Base-by-base conservation (phyloP, 495 filamentous ascomycete species). In the Acidiella bohemica region DNA sequence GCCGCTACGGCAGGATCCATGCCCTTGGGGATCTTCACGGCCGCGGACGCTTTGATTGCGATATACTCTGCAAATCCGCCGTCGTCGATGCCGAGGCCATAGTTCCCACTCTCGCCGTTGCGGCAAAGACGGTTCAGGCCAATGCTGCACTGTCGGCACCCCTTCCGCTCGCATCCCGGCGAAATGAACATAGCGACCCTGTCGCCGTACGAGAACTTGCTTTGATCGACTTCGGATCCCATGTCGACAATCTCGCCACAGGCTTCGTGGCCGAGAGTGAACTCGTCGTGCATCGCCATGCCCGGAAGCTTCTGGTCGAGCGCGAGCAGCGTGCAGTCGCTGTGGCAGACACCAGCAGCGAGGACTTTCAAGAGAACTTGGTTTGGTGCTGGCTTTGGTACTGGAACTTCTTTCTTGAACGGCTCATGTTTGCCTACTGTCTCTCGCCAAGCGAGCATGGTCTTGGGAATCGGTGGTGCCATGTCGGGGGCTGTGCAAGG, bases 1-100 rank as follows among this genome's bases (percentile, higher is more conserved):
- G 41, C 41, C 11, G 31, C 41, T 26, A 16, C 7, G 3, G 3
- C 5, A 12, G 36, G 9, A 12, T 26, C 17, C 9, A 43, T 32
- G 20, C 32, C 41, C 5, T 8, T 22, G 31, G 41, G 41, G 8
- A 43, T 4, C 23, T 43, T 43, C 11, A 27, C 28, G 2, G 41
- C 41, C 8, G 41, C 41, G 5, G 31, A 13, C 2, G 31, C 14
- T 12, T 21, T n/a, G n/a, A 43, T 36, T 13, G 8, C 23, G 20
- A 43, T 21, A 21, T 35, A 43, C 23, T 43, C 41, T 5, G 41
- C 41, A 20, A 43, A 43, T 9, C 13, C 19, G 9, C 41, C 41
- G 13, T 43, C 32, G 22, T 14, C 6, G 14, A 37, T 11, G 22
- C 41, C 41, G 3, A 43, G 14, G 3, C 41, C 41, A 17, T 43